These are phyloP conservation scores for Solanum commersonii DNA, from an alignment of 257 asterid species.

Conservation along the genomic window DNA sequence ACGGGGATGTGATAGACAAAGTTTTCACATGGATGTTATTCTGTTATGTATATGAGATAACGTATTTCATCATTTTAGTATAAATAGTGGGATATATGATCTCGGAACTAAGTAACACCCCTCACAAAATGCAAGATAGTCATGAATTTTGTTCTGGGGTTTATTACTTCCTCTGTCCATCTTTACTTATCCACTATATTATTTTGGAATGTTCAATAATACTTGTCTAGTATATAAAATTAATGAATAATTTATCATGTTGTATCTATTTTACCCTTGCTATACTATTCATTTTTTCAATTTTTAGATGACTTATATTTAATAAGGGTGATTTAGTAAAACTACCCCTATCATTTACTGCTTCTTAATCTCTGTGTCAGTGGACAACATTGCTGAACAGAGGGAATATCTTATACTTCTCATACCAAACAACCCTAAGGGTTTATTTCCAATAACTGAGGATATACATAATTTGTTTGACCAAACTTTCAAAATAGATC, in stretches of 20 bases:
- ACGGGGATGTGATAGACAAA: too few species aligned
- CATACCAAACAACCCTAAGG: neutral
- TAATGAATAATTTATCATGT: neutral
- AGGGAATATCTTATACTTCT: neutral
- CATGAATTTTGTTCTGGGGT: neutral
- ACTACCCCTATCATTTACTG: too few species aligned
- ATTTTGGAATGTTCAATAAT: accelerated
- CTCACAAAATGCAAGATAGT: neutral
- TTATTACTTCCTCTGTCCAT: accelerated
- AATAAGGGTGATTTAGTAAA: too few species aligned
- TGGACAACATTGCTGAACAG: neutral
- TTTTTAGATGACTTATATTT: too few species aligned
- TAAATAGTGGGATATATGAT: too few species aligned
- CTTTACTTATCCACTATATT: too few species aligned
- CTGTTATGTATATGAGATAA: too few species aligned
- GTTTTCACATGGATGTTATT: too few species aligned
- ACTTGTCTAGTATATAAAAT: accelerated
- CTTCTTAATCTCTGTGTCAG: too few species aligned
- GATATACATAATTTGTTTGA: too few species aligned
- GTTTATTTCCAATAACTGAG: neutral
- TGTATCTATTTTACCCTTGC: neutral
- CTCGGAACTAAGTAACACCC: neutral
- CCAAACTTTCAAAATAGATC: neutral
- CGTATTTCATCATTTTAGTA: too few species aligned
- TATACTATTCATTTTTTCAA: neutral